Base-by-base conservation (phyloP, 164 flowering plant genomes). In the Warburgia ugandensis region DNA sequence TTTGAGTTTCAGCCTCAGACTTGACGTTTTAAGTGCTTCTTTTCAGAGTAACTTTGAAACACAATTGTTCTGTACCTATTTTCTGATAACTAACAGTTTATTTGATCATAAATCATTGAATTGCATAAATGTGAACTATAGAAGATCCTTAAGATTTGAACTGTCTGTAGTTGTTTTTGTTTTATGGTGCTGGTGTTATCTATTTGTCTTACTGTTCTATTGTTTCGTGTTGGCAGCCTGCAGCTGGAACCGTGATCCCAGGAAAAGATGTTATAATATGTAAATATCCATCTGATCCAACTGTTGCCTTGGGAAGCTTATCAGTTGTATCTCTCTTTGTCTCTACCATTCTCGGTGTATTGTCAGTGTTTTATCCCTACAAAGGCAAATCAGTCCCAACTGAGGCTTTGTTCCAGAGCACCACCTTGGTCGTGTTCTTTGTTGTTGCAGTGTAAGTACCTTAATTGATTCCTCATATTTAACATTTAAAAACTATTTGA, bases 281-380 rank as follows among this genome's bases (percentile, higher is more conserved):
- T 70, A 79, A 70, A 42, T 86, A 74, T 58, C 79, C 86, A 23
- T 60, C 78, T 30, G 91, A 81, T 53, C 86, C 90, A 1, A 70
- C 81, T 2, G 76, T 81, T 9, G 73, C 50, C 20, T 56, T 83
- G 52, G 91, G 95, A 17, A 69, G 52, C 55, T 9, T 77, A 22
- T 77, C 91, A 1, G 22, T 68, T 33, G 68, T 42, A 29, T 62
- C 67, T 53, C 78, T 82, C 5, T 14, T 59, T 26, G 50, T 73
- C 29, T 64, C 73, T 12, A 61, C 77, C 1, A 29, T 52, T 30
- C 58, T 65, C 46, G 91, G 91, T 4, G 62, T 59, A 19, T 9
- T 59, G 14, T 74, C 84, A 12, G 41, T 87, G 7, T 83, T 76
- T 60, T 76, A 77, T 64, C 75, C 92, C 7, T 91, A 87, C 73